These are phyloP conservation scores for Fraxinus platypoda DNA, from an alignment of 305 asterid species.

Conservation along the genomic window DNA sequence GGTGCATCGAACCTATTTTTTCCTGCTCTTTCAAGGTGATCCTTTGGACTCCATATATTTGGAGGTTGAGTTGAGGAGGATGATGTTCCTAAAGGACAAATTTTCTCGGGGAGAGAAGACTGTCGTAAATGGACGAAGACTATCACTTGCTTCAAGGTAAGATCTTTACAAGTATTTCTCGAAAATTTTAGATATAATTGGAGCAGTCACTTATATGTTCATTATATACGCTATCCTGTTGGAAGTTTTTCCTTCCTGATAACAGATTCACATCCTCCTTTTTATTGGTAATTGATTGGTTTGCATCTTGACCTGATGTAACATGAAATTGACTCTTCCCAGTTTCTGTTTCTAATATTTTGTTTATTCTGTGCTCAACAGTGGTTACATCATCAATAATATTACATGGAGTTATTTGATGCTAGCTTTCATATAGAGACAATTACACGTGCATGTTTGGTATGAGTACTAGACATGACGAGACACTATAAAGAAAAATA, in stretches of 20 bases:
- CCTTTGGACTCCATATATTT: slow-evolving; percentile 80
- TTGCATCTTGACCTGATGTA: neutral
- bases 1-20: slow-evolving; percentile 82
- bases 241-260: neutral
- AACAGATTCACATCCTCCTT: neutral
- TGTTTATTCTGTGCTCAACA: neutral
- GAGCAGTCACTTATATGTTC: neutral
- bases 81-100: slow-evolving; percentile 63
- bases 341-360: neutral
- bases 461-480: neutral
- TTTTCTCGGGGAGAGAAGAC: slow-evolving; percentile 62
- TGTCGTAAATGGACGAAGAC: slow-evolving; percentile 50
- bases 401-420: neutral
- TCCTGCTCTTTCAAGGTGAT: slow-evolving; percentile 85
- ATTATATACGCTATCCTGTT: neutral
- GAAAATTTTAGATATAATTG: neutral
- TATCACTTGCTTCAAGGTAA: slow-evolving; percentile 75
- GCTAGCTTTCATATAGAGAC: neutral
- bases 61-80: slow-evolving; percentile 84
- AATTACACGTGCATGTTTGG: neutral
- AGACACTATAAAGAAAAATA: neutral
- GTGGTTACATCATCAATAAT: neutral
- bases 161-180: neutral
- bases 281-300: neutral
- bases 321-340: neutral